Evolutionary conservation across 1,139 yeast species (phyloP).

Genomic region (Suhomyces choctaworum): DNA sequence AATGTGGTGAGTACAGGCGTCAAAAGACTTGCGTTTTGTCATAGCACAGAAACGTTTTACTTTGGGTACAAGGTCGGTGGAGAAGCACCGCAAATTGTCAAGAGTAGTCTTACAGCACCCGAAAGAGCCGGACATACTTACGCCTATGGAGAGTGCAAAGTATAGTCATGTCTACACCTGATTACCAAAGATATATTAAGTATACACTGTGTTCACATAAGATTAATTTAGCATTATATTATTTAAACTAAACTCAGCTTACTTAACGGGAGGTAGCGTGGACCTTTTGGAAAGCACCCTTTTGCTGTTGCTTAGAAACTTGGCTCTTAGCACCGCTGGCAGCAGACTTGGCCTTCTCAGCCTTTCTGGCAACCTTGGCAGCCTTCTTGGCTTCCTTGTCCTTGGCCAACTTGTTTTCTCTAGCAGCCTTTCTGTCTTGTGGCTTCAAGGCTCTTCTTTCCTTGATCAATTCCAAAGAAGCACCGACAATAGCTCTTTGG

Average conservation of each 20-base stretch:
- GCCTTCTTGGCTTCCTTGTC: conserved; percentile 96
- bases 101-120: conserved; percentile 27
- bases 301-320: conserved; percentile 82
- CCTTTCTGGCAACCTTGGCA: conserved; percentile 92
- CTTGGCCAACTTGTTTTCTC: conserved; percentile 86
- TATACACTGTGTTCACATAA: conserved; percentile 22
- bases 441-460: conserved; percentile 97
- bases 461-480: conserved; percentile 95
- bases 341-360: conserved; percentile 85
- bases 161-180: conserved; percentile 4
- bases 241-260: conserved; percentile 15
- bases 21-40: conserved; percentile 36
- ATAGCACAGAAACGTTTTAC: conserved; percentile 46
- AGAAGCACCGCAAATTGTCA: conserved; percentile 24
- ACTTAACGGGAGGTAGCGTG: conserved; percentile 93
- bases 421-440: conserved; percentile 96
- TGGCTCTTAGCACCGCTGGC: conserved; percentile 63
- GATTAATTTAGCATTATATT: conserved; percentile 16
- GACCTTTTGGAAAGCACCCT: conserved; percentile 96
- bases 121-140: conserved; percentile 24
- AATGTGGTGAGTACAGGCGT: conserved; percentile 14
- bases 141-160: conserved; percentile 37
- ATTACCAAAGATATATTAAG: conserved; percentile 14
- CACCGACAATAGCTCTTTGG: conserved; percentile 99
- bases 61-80: conserved; percentile 33